These are phyloP conservation scores for Sabuloglossum arenarium DNA, from an alignment of 495 filamentous ascomycete species.

Conservation along the genomic window DNA sequence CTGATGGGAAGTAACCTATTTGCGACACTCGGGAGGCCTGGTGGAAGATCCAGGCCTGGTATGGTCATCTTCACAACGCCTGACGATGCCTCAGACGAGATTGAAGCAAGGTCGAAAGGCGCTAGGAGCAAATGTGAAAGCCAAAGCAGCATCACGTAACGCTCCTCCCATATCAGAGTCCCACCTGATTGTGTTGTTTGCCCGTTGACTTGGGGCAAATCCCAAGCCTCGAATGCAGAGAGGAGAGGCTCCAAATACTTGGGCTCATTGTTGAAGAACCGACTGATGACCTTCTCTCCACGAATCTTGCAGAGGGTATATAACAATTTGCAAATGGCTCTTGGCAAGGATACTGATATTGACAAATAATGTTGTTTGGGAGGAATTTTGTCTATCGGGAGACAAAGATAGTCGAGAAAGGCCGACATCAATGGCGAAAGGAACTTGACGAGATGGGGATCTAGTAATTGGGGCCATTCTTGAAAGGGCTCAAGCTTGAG, in stretches of 20 bases:
- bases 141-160: slow-evolving; percentile 79
- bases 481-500: slow-evolving; percentile 75
- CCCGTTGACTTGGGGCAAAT: slow-evolving; percentile 8
- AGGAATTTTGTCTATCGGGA: background rate
- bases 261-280: slow-evolving; percentile 79
- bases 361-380: slow-evolving; percentile 9
- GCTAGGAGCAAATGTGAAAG: slow-evolving; percentile 81
- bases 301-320: slow-evolving; percentile 90
- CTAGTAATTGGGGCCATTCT: slow-evolving; percentile 90
- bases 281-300: slow-evolving; percentile 74
- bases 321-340: slow-evolving; percentile 51
- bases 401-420: slow-evolving; percentile 44
- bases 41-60: slow-evolving; percentile 24
- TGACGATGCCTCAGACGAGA: slow-evolving; percentile 35
- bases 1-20: slow-evolving; percentile 49
- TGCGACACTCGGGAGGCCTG: slow-evolving; percentile 43
- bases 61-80: background rate
- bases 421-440: slow-evolving; percentile 51
- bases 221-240: slow-evolving; percentile 36
- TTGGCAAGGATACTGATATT: background rate
- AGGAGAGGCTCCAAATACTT: slow-evolving; percentile 62
- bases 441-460: slow-evolving; percentile 58
- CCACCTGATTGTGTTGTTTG: slow-evolving; percentile 5
- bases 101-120: slow-evolving; percentile 73
- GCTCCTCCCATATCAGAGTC: slow-evolving; percentile 59